Conservation (phyloP, 106 monocot genomes). For the Apostasia ramifera region DNA sequence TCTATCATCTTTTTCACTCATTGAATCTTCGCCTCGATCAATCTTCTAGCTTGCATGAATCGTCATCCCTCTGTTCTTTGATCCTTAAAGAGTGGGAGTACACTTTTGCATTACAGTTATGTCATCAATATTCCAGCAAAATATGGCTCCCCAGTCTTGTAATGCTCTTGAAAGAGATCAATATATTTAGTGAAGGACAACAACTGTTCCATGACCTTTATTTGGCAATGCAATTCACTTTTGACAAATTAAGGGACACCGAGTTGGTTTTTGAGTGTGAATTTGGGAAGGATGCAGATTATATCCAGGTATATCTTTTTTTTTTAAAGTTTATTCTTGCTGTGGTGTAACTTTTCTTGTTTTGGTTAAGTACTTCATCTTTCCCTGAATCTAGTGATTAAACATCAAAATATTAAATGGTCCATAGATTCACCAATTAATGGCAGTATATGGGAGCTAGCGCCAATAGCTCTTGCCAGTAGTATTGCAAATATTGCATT, state of each 20-base stretch:
- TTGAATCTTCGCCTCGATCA: slow-evolving; percentile 24
- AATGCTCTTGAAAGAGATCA: slow-evolving; percentile 49
- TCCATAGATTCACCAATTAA: no score
- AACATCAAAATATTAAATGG: no score
- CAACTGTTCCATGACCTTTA: slow-evolving; percentile 19
- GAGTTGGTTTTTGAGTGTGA: slow-evolving; percentile 71
- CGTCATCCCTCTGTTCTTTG: slow-evolving; percentile 1
- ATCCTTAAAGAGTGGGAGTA: slow-evolving; percentile 60
- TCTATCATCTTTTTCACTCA: slow-evolving; percentile 48
- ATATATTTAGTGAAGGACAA: slow-evolving; percentile 18
- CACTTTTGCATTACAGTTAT: slow-evolving; percentile 51
- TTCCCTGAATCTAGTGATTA: no score
- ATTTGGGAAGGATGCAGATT: slow-evolving; percentile 31
- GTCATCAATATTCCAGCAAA: slow-evolving; percentile 60
- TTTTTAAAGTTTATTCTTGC: not conserved
- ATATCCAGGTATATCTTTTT: slow-evolving; percentile 51
- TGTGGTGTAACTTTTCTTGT: no score
- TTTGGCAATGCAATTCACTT: slow-evolving; percentile 53
- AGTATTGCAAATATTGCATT: no score
- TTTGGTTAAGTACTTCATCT: no score
- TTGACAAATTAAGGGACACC: slow-evolving; percentile 49
- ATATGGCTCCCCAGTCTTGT: slow-evolving; percentile 80
- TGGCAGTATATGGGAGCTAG: no score
- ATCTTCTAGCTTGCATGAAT: slow-evolving; percentile 11
- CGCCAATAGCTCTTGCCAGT: no score